Conservation (phyloP, 2,329 filamentous ascomycete genomes). For the Sphaerostilbella broomeana region DNA sequence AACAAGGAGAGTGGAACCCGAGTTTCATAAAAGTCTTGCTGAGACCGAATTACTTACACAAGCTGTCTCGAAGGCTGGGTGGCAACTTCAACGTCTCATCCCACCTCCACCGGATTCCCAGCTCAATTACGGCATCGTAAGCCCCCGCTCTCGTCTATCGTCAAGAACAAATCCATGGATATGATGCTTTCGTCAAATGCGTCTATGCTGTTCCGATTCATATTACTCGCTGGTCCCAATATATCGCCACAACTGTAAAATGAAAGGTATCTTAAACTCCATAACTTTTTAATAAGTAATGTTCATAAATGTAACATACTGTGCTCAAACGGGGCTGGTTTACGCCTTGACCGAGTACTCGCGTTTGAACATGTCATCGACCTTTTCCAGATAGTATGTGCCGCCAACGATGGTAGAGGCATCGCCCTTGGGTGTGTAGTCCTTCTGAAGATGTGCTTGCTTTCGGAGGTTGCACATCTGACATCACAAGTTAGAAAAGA, state of each 20-base stretch:
- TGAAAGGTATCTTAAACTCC: slow-evolving; percentile 6
- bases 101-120: background rate
- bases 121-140: no score
- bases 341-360: slow-evolving; percentile 71
- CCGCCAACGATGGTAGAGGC: slow-evolving; percentile 58
- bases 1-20: background rate
- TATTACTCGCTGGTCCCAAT: slow-evolving; percentile 4
- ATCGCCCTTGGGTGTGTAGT: slow-evolving; percentile 64
- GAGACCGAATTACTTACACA: slow-evolving; percentile 12
- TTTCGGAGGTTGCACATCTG: slow-evolving; percentile 76
- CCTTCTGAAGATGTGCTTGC: slow-evolving; percentile 76
- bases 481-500: slow-evolving; percentile 12
- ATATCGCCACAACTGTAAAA: slow-evolving; percentile 6
- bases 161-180: slow-evolving; percentile 7
- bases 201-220: slow-evolving; percentile 13
- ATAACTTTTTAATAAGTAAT: slow-evolving; percentile 11
- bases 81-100: background rate
- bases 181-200: slow-evolving; percentile 8
- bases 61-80: slow-evolving; percentile 3
- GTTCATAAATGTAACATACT: slow-evolving; percentile 4
- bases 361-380: slow-evolving; percentile 83
- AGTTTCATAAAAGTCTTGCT: background rate
- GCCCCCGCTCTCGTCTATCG: no score
- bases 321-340: slow-evolving; percentile 16
- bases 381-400: slow-evolving; percentile 72